Evolutionary conservation across 2,329 filamentous ascomycete genomes (phyloP).

Genomic region (Pseudocercospora crystallina): DNA sequence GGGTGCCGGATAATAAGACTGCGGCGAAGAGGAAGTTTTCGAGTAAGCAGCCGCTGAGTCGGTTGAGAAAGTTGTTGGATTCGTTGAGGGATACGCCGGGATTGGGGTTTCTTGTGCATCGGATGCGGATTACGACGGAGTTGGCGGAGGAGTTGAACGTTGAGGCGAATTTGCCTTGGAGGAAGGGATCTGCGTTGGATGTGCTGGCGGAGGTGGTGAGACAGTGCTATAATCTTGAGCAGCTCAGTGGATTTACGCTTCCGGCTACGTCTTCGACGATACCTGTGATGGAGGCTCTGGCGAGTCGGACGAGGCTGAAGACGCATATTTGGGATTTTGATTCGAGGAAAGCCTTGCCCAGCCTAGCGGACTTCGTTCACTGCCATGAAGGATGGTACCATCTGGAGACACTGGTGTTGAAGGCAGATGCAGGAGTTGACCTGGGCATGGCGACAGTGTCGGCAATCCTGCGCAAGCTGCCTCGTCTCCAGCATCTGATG

Average conservation of each 20-base stretch:
- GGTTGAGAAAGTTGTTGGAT: constrained; percentile 55
- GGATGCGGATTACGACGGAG: constrained; percentile 54
- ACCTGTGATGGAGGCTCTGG: constrained; percentile 48
- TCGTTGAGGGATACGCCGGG: constrained; percentile 53
- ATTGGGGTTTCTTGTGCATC: constrained; percentile 54
- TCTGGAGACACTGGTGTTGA: constrained; percentile 55
- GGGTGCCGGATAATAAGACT: constrained; percentile 32
- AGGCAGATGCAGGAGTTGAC: constrained; percentile 43
- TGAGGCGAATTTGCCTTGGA: constrained; percentile 32
- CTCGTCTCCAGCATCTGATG: constrained; percentile 53
- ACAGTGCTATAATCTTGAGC: constrained; percentile 58
- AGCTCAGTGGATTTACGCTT: constrained; percentile 54
- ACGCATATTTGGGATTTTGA: constrained; percentile 57
- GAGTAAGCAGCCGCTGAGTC: constrained; percentile 41
- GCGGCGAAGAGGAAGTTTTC: constrained; percentile 46
- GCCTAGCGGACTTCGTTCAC: constrained; percentile 54
- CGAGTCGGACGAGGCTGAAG: constrained; percentile 54
- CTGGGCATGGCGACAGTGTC: constrained; percentile 57
- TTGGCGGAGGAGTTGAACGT: constrained; percentile 40
- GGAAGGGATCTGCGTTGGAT: constrained; percentile 50
- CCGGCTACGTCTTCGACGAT: constrained; percentile 29
- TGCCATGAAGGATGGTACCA: constrained; percentile 54
- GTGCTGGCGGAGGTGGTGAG: constrained; percentile 58
- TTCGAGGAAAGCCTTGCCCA: constrained; percentile 30
- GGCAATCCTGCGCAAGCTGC: constrained; percentile 54